Conservation (phyloP, 805 yeast genomes). For the Nakazawaea laoshanensis region DNA sequence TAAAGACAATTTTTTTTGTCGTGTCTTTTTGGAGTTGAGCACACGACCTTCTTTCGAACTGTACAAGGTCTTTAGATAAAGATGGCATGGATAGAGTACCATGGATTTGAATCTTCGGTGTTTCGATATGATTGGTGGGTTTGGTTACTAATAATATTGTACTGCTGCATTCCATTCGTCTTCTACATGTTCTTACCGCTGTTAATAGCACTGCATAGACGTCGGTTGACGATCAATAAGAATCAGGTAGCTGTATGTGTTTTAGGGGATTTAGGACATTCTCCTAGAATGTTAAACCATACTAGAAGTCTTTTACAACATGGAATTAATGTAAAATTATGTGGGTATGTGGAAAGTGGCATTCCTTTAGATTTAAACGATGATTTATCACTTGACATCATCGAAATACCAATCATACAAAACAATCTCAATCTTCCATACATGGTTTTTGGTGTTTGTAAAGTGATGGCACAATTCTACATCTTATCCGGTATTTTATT, state of each 20-base stretch:
- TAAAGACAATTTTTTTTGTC: too few species aligned
- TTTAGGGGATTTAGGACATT: slow-evolving; percentile 88
- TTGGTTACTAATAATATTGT: slow-evolving; percentile 35
- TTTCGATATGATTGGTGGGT: slow-evolving; percentile 28
- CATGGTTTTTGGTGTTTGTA: slow-evolving; percentile 44
- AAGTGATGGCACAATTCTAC: slow-evolving; percentile 50
- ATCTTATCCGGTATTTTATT: slow-evolving; percentile 40
- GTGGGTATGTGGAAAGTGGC: slow-evolving; percentile 68
- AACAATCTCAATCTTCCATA: slow-evolving; percentile 40
- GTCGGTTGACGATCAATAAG: slow-evolving; percentile 14
- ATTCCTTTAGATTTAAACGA: slow-evolving; percentile 44
- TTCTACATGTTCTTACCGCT: slow-evolving; percentile 33
- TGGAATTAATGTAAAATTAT: slow-evolving; percentile 71
- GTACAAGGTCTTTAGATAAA: not conserved
- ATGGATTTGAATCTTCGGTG: slow-evolving; percentile 10
- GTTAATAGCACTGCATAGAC: slow-evolving; percentile 16
- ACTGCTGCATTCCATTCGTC: slow-evolving; percentile 35
- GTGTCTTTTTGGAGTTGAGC: too few species aligned
- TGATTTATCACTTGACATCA: slow-evolving; percentile 43
- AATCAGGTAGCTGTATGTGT: slow-evolving; percentile 71
- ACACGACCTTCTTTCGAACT: not conserved
- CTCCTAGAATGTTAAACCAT: slow-evolving; percentile 92
- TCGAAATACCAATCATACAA: slow-evolving; percentile 31
- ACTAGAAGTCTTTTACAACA: slow-evolving; percentile 64
- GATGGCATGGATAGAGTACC: slow-evolving; percentile 11